Conservation (phyloP, 768 basidiomycete species). For the Coprinellus micaceus region DNA sequence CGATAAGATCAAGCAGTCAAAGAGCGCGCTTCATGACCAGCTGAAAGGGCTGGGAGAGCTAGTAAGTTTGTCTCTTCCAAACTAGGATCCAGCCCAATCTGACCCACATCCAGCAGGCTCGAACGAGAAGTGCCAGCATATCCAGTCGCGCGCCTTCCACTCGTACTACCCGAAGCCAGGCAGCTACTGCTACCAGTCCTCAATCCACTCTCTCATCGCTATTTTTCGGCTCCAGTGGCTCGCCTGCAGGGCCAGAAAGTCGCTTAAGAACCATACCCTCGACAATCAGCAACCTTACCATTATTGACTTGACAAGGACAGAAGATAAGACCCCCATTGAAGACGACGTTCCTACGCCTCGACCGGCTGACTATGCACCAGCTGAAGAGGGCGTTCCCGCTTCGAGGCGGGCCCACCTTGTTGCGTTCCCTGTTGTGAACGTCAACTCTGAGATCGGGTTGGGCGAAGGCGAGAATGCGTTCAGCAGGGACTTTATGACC, state of each 20-base stretch:
- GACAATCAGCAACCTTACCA: background rate
- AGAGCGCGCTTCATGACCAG: background rate
- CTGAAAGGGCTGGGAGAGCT: constrained; percentile 1
- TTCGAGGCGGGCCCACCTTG: constrained; percentile 20
- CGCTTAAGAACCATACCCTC: background rate
- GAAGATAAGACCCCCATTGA: constrained; percentile 11
- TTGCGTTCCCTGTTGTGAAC: constrained; percentile 16
- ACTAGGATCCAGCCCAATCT: background rate
- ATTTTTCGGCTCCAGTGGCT: background rate
- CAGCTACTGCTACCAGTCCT: background rate
- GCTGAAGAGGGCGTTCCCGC: constrained; percentile 12
- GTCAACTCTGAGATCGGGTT: constrained; percentile 22
- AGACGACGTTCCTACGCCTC: constrained; percentile 6
- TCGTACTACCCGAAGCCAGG: background rate
- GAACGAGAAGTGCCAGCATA: background rate
- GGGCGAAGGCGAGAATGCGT: constrained; percentile 25
- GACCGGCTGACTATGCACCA: background rate
- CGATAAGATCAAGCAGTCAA: constrained; percentile 23
- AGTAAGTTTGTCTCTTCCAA: background rate
- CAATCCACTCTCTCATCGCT: background rate
- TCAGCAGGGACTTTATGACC: constrained; percentile 37
- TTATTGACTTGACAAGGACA: background rate
- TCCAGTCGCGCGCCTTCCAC: background rate
- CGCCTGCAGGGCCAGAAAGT: background rate
- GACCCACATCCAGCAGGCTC: background rate